Base-by-base conservation (phyloP, 2,329 filamentous ascomycete genomes). In the Sphaerulina musiva region DNA sequence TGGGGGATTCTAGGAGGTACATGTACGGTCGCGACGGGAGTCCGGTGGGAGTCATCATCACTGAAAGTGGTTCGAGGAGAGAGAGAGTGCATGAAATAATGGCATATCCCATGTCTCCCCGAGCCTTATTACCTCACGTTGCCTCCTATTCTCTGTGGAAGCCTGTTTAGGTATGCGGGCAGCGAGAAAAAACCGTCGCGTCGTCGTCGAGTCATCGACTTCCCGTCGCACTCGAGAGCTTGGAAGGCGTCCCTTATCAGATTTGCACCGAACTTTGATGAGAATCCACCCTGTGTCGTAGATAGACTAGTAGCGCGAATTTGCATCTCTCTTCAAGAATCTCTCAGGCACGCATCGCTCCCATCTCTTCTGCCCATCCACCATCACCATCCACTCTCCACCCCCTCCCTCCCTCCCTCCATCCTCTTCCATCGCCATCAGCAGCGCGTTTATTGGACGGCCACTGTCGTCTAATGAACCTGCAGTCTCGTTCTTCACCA, bases 391-490 rank as follows among this genome's bases (percentile, higher is more conserved):
- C 34, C 38, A 57, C 50, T 49, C 53, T 46, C 36, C 54, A 43
- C 26, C 43, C 49, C 41, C 42, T 43, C 49, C 36, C 45, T 40
- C 20, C 51, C 43, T 26, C 49, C 41, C 44, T 43, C 49, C 31
- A 41, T 48, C 54, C 42, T 59, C 45, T 36, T 39, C 46, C 57
- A 51, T 55, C 54, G 45, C 48, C 57, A 39, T 40, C 41, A 48
- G 45, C 39, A 57, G 89, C 89, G 89, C 89, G 89, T 95, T 89
- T 79, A 86, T 70, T 95, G 93, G 89, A 80, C 88, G 87, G 84
- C 85, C 76, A 70, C 59, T 62, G 86, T 89, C 91, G 89, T 95
- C 89, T 92, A 89, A 95, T 95, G 91, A 95, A 93, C 89, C 89
- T 96, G 91, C 89, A 91, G 78, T 77, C 53, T 54, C 59, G 54